Evolutionary conservation across 495 filamentous ascomycete genomes (phyloP).

Genomic region (Penicillium angulare): DNA sequence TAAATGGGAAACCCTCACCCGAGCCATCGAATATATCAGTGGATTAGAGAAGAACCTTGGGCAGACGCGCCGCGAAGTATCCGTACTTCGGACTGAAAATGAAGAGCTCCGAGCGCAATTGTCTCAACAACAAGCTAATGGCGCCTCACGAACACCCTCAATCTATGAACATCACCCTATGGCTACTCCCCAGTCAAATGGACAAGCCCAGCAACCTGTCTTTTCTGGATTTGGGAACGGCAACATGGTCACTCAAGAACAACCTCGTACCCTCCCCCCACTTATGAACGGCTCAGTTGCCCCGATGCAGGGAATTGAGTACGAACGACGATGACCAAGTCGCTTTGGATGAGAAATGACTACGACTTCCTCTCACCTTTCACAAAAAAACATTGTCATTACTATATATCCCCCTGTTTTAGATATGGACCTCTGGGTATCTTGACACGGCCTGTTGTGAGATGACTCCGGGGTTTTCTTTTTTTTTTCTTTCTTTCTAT

Average conservation of each 20-base stretch:
- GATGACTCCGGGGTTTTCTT: neutral
- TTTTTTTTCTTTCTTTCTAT: slow-evolving; percentile 2
- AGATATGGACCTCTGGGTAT: slow-evolving; percentile 11
- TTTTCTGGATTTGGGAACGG: slow-evolving; percentile 37
- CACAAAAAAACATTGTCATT: slow-evolving; percentile 20
- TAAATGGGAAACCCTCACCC: slow-evolving; percentile 97
- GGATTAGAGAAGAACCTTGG: slow-evolving; percentile 35
- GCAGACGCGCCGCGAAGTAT: slow-evolving; percentile 44
- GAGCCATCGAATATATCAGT: slow-evolving; percentile 46
- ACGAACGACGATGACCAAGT: slow-evolving; percentile 42
- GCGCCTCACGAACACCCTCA: slow-evolving; percentile 37
- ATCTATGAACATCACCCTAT: slow-evolving; percentile 43
- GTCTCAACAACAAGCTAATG: slow-evolving; percentile 53
- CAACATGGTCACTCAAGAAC: slow-evolving; percentile 34
- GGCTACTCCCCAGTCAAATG: slow-evolving; percentile 36
- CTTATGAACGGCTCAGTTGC: slow-evolving; percentile 50
- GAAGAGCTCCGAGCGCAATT: slow-evolving; percentile 45
- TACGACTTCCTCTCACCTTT: slow-evolving; percentile 19
- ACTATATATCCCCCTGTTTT: slow-evolving; percentile 23
- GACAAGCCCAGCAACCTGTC: slow-evolving; percentile 31
- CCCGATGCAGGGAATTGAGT: slow-evolving; percentile 59
- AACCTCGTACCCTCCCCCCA: slow-evolving; percentile 52
- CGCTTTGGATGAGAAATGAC: slow-evolving; percentile 26
- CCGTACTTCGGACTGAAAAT: slow-evolving; percentile 51
- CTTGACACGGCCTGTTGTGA: neutral